Evolutionary conservation across 306 rosid genomes (phyloP).

Genomic region (Arachis stenosperma): DNA sequence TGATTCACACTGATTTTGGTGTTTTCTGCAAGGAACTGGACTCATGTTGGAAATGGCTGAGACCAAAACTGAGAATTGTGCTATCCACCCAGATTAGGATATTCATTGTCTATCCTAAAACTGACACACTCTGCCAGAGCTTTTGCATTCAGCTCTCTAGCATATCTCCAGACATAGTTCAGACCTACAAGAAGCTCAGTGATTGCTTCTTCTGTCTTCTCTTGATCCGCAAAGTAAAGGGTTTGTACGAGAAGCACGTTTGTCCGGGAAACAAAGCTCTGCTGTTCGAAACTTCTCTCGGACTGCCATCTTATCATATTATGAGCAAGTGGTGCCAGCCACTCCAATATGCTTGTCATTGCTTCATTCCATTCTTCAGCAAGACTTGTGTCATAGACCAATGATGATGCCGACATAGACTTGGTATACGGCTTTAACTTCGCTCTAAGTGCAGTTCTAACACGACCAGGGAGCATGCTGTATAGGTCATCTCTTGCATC

Average conservation of each 20-base stretch:
- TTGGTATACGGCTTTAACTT: constrained; percentile 76
- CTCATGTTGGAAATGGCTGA: constrained; percentile 43
- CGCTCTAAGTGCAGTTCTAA: constrained; percentile 71
- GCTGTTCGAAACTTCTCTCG: constrained; percentile 96
- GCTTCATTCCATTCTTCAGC: constrained; percentile 92
- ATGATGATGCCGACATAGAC: constrained; percentile 59
- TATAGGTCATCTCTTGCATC: constrained; percentile 98
- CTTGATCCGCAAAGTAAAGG: constrained; percentile 87
- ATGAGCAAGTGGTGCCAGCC: constrained; percentile 98
- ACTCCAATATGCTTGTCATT: constrained; percentile 78
- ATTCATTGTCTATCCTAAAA: constrained; percentile 65
- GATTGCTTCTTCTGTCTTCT: constrained; percentile 75
- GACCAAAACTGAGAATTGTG: constrained; percentile 4
- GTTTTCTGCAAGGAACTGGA: constrained; percentile 36
- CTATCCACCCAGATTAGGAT: constrained; percentile 68
- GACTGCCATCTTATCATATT: constrained; percentile 98
- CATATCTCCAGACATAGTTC: constrained; percentile 84
- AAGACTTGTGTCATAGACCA: constrained; percentile 67
- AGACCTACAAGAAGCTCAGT: constrained; percentile 96
- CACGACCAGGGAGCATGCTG: constrained; percentile 83
- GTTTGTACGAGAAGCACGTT: constrained; percentile 91
- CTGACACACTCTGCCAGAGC: constrained; percentile 81
- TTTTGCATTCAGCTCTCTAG: constrained; percentile 79
- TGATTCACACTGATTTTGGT: constrained; percentile 40
- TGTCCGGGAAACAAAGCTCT: constrained; percentile 73